A percentile compares a stretch with the other conserved stretches of the same genome.
Evolutionary conservation across 169 alveolate genomes (phyloP).

Genomic region (Eimeria zaria): DNA sequence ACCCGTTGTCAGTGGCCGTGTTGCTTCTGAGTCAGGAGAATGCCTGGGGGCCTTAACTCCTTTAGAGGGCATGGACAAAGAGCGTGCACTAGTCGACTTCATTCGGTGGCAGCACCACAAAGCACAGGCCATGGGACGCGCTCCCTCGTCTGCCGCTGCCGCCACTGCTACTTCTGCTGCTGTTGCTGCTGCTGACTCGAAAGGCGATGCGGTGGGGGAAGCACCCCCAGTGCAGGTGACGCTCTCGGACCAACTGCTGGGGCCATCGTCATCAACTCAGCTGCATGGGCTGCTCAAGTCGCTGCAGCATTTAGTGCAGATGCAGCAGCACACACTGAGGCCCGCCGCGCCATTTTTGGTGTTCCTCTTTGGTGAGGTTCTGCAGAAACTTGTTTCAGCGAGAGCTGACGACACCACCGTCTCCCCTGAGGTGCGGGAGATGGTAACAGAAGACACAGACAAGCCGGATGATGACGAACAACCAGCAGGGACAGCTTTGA

Average conservation of each 20-base stretch:
- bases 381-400: conserved; percentile 38
- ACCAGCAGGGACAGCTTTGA: not conserved
- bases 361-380: conserved; percentile 34
- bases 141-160: not conserved
- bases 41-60: not conserved
- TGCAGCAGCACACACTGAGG: conserved; percentile 62
- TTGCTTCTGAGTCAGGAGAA: not conserved
- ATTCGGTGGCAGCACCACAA: conserved; percentile 34
- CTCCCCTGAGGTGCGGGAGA: not conserved
- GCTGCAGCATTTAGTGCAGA: conserved; percentile 69
- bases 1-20: not conserved
- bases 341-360: conserved; percentile 79
- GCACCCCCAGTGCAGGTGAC: conserved; percentile 26
- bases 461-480: not conserved
- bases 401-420: not conserved
- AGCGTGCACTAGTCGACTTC: conserved; percentile 37
- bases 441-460: not conserved
- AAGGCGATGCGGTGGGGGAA: not conserved
- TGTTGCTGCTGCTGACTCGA: not conserved
- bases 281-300: conserved; percentile 79
- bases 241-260: conserved; percentile 30
- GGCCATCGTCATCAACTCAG: conserved; percentile 49
- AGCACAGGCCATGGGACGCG: conserved; percentile 3
- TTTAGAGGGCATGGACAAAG: conserved; percentile 62
- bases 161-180: not conserved